phyloP scores from a whole-genome alignment of 352 stramenopile species.

The Globisporangium takayamanum region DNA sequence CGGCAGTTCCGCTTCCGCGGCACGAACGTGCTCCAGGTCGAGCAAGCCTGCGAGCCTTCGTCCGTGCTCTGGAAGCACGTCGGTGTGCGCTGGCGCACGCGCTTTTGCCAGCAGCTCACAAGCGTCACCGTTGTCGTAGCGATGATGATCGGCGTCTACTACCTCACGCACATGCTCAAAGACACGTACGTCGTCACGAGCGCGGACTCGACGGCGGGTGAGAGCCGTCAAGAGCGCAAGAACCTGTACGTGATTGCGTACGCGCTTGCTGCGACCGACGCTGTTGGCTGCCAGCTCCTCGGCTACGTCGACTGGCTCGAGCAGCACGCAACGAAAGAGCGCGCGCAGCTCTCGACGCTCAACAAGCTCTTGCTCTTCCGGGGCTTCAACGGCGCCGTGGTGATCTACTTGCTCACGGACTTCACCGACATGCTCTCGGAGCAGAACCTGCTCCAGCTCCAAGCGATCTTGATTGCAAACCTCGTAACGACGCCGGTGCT shows the following conservation, averaged over 20 bases:
- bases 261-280: conserved; percentile 40
- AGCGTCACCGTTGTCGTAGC: conserved; percentile 36
- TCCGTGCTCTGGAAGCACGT: conserved; percentile 71
- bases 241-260: conserved; percentile 55
- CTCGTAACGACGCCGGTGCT: conserved; percentile 60
- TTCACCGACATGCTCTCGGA: conserved; percentile 60
- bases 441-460: conserved; percentile 65
- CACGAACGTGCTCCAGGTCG: conserved; percentile 59
- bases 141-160: conserved; percentile 54
- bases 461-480: conserved; percentile 75
- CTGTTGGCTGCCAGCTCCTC: conserved; percentile 57
- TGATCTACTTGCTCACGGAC: conserved; percentile 73
- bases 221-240: conserved; percentile 10
- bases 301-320: conserved; percentile 51
- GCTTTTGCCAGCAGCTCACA: conserved; percentile 38
- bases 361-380: conserved; percentile 77
- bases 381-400: conserved; percentile 64
- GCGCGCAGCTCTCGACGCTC: conserved; percentile 67
- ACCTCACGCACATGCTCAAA: conserved; percentile 36
- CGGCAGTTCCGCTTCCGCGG: conserved; percentile 52
- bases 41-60: conserved; percentile 56
- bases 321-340: conserved; percentile 57
- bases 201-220: neutral
- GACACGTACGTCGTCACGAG: conserved; percentile 20
- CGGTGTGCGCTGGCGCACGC: conserved; percentile 28